Percentiles rank a stretch among this genome's conserved stretches.
Evolutionary conservation across 75 land plant species (phyloP).

Genomic region (Selaginella tamariscina): DNA sequence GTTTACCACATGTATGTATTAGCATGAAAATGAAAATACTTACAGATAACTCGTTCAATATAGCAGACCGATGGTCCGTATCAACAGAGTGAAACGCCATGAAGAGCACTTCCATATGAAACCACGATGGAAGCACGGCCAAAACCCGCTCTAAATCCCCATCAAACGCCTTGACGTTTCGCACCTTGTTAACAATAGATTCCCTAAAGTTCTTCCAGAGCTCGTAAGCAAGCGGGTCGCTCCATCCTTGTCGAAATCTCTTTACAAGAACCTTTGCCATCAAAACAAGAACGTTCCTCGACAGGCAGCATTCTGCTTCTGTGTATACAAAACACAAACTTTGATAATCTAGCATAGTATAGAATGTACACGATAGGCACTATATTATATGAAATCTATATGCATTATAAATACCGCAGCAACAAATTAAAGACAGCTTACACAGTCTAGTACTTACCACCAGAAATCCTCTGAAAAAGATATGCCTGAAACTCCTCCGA

Average conservation of each 20-base stretch:
- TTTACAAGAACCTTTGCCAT: constrained; percentile 48
- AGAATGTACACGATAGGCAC: no score
- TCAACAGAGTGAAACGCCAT: constrained; percentile 74
- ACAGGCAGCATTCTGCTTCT: constrained; percentile 46
- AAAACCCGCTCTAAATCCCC: constrained; percentile 31
- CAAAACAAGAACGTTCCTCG: constrained; percentile 44
- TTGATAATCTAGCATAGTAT: no score
- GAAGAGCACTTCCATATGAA: constrained; percentile 73
- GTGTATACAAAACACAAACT: no score
- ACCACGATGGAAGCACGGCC: constrained; percentile 44
- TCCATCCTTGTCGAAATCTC: constrained; percentile 24
- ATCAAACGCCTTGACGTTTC: constrained; percentile 16
- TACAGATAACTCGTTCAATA: constrained; percentile 38
- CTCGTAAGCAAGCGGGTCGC: constrained; percentile 32
- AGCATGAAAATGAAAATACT: no score
- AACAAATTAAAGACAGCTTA: no score
- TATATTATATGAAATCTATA: no score
- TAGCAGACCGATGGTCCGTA: constrained; percentile 34
- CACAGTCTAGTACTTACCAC: no score
- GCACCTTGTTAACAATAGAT: constrained; percentile 42
- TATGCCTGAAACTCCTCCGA: constrained; percentile 48
- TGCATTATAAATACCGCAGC: no score
- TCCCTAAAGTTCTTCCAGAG: constrained; percentile 35
- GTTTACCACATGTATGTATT: no score
- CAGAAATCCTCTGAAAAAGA: constrained; percentile 48